phyloP scores from a whole-genome alignment of 164 flowering plant genomes.

The Paratinospora sagittata region DNA sequence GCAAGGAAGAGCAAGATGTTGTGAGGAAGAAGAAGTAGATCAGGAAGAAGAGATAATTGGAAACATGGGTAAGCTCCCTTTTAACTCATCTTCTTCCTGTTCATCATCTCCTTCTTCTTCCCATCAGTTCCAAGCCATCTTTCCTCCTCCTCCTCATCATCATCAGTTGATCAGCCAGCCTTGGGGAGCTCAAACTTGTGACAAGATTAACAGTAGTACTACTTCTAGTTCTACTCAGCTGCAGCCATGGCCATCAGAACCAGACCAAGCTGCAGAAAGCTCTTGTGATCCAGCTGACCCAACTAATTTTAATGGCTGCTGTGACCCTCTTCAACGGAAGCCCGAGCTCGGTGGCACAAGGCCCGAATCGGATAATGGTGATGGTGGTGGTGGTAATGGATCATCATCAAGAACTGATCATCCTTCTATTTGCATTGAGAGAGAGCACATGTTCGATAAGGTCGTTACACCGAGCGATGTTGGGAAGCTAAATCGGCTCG shows the following conservation, averaged over 20 bases:
- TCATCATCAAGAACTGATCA: too few relatives aligned
- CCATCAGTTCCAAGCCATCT: conserved; percentile 14
- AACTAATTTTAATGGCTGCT: background rate
- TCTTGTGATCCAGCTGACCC: background rate
- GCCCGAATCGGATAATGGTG: conserved; percentile 9
- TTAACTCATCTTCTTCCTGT: conserved; percentile 17
- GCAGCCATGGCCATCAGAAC: too few relatives aligned
- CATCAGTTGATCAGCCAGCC: conserved; percentile 3
- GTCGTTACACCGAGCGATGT: conserved; percentile 96
- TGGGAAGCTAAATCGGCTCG: conserved; percentile 85
- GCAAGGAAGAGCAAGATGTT: conserved; percentile 4
- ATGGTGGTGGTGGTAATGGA: conserved; percentile 16
- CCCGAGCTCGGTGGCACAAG: background rate
- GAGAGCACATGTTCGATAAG: conserved; percentile 94
- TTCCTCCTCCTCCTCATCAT: conserved; percentile 3
- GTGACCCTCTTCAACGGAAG: too few relatives aligned
- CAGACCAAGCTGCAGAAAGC: conserved; percentile 5
- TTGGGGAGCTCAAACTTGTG: conserved; percentile 14
- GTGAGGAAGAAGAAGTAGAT: conserved; percentile 15
- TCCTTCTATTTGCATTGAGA: conserved; percentile 27
- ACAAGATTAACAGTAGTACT: too few relatives aligned
- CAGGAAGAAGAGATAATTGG: too few relatives aligned
- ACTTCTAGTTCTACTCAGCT: too few relatives aligned
- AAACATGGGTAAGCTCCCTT: conserved; percentile 11
- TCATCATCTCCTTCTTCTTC: conserved; percentile 19